Evolutionary conservation across 768 basidiomycete species (phyloP).

Genomic region (Strobilomyces confusus): DNA sequence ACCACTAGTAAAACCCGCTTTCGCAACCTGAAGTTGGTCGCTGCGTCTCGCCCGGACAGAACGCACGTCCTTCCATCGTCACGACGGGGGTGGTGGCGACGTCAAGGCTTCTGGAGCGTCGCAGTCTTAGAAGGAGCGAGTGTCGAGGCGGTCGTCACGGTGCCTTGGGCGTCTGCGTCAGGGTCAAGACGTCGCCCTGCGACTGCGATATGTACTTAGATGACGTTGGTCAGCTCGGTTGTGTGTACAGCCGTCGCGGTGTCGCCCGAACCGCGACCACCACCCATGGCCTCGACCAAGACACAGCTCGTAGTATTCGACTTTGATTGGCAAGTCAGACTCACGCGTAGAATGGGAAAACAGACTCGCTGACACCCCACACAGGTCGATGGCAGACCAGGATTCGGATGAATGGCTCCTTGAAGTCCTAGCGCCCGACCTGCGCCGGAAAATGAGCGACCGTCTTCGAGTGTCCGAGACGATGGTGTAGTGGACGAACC

Average conservation of each 20-base stretch:
- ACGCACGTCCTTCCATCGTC: too few species aligned
- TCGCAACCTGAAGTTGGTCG: constrained; percentile 66
- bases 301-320: constrained; percentile 88
- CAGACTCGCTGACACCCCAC: too few species aligned
- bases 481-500: constrained; percentile 85
- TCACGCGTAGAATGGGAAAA: background rate
- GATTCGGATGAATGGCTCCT: constrained; percentile 94
- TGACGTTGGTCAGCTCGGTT: too few species aligned
- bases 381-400: constrained; percentile 88
- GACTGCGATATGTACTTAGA: too few species aligned
- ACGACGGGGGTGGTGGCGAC: constrained; percentile 59
- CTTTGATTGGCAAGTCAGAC: constrained; percentile 93
- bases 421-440: constrained; percentile 80
- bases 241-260: background rate
- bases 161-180: constrained; percentile 23
- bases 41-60: too few species aligned
- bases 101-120: constrained; percentile 56
- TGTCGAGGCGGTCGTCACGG: too few species aligned
- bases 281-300: constrained; percentile 2
- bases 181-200: too few species aligned
- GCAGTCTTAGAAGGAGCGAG: constrained; percentile 28
- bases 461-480: constrained; percentile 48
- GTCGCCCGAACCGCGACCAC: background rate
- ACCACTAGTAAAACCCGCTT: too few species aligned
- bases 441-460: constrained; percentile 68